Evolutionary conservation across 2,329 filamentous ascomycete species (phyloP).

Genomic region (Hymenoscyphus infarciens): DNA sequence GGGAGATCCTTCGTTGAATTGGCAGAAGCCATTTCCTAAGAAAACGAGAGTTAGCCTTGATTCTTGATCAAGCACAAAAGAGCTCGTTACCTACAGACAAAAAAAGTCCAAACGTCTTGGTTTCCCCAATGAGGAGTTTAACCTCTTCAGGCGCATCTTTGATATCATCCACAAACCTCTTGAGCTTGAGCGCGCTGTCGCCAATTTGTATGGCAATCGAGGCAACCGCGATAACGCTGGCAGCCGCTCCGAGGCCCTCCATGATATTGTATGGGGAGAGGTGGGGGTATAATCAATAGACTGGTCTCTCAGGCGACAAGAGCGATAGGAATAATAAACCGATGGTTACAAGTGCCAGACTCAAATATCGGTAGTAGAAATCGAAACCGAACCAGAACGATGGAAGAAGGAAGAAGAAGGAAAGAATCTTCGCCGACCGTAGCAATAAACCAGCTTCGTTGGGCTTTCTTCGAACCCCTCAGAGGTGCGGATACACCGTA

Average conservation of each 20-base stretch:
- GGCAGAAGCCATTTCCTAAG: background rate
- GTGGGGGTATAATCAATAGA: background rate
- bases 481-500: background rate
- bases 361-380: no score
- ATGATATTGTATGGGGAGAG: background rate
- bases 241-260: constrained; percentile 5
- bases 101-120: background rate
- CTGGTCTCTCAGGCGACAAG: background rate
- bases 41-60: background rate
- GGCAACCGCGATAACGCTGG: background rate
- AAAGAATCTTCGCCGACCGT: background rate
- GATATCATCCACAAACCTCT: constrained; percentile 5
- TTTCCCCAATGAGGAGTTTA: background rate
- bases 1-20: background rate
- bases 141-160: constrained; percentile 12
- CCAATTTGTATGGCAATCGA: constrained; percentile 11
- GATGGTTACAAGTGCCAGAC: background rate
- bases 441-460: background rate
- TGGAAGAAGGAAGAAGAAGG: background rate
- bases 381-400: no score
- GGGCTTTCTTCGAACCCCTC: background rate
- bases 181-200: constrained; percentile 9
- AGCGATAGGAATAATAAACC: background rate
- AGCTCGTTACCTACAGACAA: background rate
- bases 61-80: background rate